phyloP scores from a whole-genome alignment of 768 basidiomycete species.

The Polyporus arcularius region DNA sequence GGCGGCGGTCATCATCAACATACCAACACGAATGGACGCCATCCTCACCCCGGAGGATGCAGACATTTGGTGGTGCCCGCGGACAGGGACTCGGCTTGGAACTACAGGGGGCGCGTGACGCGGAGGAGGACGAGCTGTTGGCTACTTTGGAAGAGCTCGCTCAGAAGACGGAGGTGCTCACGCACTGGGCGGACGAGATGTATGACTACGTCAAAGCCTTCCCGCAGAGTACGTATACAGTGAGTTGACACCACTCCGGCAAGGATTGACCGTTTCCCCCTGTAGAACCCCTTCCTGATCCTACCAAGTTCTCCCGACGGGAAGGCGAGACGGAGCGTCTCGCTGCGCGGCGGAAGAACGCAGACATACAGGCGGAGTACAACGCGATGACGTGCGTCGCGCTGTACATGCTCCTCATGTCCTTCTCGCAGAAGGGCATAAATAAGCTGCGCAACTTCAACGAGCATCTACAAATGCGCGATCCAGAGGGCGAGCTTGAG shows the following conservation, averaged over 20 bases:
- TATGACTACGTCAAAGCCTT: slow-evolving; percentile 85
- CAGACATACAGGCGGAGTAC: slow-evolving; percentile 78
- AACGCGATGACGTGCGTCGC: slow-evolving; percentile 86
- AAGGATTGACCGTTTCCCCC: slow-evolving; percentile 8
- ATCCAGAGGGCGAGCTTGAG: slow-evolving; percentile 72
- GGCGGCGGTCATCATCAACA: slow-evolving; percentile 38
- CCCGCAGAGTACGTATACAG: slow-evolving; percentile 67
- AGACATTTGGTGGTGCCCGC: slow-evolving; percentile 43
- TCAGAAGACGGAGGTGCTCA: slow-evolving; percentile 93
- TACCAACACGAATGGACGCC: slow-evolving; percentile 39
- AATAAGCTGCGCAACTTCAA: slow-evolving; percentile 77
- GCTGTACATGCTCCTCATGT: slow-evolving; percentile 88
- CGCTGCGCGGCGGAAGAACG: slow-evolving; percentile 67
- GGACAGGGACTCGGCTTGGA: slow-evolving; percentile 29
- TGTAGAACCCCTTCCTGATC: slow-evolving; percentile 79
- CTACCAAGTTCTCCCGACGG: slow-evolving; percentile 67
- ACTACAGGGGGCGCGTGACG: slow-evolving; percentile 52
- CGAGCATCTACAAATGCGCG: slow-evolving; percentile 79
- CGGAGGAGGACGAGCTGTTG: slow-evolving; percentile 84
- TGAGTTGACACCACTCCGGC: background rate
- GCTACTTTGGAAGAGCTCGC: slow-evolving; percentile 83
- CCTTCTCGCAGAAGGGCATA: slow-evolving; percentile 92
- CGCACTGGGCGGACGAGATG: slow-evolving; percentile 94
- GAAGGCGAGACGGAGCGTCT: slow-evolving; percentile 74
- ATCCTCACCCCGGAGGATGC: slow-evolving; percentile 57